These are phyloP conservation scores for Leishmania gerbilli DNA, from an alignment of 208 protist genomes.

Conservation along the genomic window DNA sequence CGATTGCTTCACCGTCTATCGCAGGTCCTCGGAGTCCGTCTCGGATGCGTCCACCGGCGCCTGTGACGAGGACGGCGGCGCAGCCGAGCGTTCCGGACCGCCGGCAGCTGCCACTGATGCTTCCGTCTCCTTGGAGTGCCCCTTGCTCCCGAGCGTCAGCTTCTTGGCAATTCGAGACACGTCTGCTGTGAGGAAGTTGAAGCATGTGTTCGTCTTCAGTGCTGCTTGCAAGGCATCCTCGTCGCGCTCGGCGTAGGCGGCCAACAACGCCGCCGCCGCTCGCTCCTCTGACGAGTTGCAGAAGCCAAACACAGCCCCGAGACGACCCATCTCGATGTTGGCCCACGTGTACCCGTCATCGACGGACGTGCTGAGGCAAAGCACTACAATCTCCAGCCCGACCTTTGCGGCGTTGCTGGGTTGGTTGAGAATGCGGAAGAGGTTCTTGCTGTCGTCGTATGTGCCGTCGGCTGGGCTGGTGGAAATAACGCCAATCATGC, in stretches of 20 bases:
- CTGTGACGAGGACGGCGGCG: slow-evolving; percentile 3
- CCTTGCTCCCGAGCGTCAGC: slow-evolving; percentile 39
- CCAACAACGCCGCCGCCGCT: slow-evolving; percentile 44
- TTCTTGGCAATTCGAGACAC: slow-evolving; percentile 71
- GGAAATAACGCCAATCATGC: slow-evolving; percentile 44
- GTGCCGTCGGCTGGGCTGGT: slow-evolving; percentile 28
- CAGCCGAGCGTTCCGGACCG: background rate
- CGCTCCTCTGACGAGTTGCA: slow-evolving; percentile 54
- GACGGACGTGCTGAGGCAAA: slow-evolving; percentile 50
- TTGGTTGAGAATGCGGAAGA: slow-evolving; percentile 71
- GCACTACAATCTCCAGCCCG: slow-evolving; percentile 71
- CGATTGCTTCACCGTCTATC: background rate
- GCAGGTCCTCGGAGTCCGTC: slow-evolving; percentile 31
- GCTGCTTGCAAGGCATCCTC: slow-evolving; percentile 53
- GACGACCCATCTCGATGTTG: slow-evolving; percentile 54
- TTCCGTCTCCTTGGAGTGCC: background rate
- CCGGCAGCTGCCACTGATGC: background rate
- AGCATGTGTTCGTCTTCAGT: slow-evolving; percentile 45
- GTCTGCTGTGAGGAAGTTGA: slow-evolving; percentile 70
- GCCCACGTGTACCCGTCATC: slow-evolving; percentile 64
- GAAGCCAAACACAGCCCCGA: slow-evolving; percentile 67
- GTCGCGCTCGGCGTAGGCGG: slow-evolving; percentile 67
- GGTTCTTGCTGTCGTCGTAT: slow-evolving; percentile 51
- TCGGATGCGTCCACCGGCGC: slow-evolving; percentile 12
- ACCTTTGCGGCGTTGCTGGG: slow-evolving; percentile 73